Percentiles rank a stretch among this genome's conserved stretches.
These are phyloP conservation scores for Penicillium verhagenii DNA, from an alignment of 495 filamentous ascomycete species.

Conservation along the genomic window DNA sequence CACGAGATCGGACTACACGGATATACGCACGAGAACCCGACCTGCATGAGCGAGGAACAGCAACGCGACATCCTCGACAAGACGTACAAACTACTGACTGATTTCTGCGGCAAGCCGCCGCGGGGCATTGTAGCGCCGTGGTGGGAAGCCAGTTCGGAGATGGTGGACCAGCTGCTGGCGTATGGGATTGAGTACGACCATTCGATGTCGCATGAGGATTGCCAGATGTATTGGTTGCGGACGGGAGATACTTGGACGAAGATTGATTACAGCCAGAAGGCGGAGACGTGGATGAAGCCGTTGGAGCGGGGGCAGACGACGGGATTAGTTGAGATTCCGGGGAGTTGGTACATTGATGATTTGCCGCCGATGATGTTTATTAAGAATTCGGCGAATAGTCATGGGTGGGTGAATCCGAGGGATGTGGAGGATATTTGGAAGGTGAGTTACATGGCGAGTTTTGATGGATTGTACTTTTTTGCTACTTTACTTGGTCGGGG, in stretches of 20 bases:
- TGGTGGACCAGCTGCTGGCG: conserved; percentile 61
- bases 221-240: conserved; percentile 63
- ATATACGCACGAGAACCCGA: conserved; percentile 75
- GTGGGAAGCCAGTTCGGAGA: conserved; percentile 69
- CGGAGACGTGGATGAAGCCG: conserved; percentile 67
- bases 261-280: conserved; percentile 59
- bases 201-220: conserved; percentile 65
- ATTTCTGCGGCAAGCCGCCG: conserved; percentile 75
- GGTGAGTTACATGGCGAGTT: conserved; percentile 19
- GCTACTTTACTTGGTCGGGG: too few species aligned
- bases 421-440: conserved; percentile 60
- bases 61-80: conserved; percentile 75
- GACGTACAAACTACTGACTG: conserved; percentile 67
- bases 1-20: conserved; percentile 79
- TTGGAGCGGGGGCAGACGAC: conserved; percentile 51
- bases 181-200: conserved; percentile 74
- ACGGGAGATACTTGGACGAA: conserved; percentile 62
- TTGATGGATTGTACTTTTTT: too few species aligned
- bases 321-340: conserved; percentile 64
- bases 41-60: conserved; percentile 69
- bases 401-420: conserved; percentile 60
- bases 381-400: conserved; percentile 57
- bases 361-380: conserved; percentile 63
- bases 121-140: conserved; percentile 64
- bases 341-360: conserved; percentile 69